Evolutionary conservation across 192 early-diverging fungal species (phyloP).

Genomic region (Mortierella hygrophila): DNA sequence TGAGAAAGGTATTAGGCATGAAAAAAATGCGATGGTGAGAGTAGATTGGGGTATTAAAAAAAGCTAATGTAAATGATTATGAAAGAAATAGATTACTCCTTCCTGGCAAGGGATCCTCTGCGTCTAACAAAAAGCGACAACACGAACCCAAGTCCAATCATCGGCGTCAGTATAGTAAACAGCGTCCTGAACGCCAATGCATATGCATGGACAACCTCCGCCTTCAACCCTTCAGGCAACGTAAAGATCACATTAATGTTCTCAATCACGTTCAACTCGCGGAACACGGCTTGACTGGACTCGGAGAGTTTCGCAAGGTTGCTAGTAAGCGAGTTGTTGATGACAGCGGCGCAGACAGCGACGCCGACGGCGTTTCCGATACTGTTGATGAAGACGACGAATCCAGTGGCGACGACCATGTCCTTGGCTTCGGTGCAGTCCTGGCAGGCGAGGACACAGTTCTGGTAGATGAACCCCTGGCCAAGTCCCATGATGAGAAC

Average conservation of each 20-base stretch:
- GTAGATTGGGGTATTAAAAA: too few species aligned
- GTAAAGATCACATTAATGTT: slow-evolving; percentile 46
- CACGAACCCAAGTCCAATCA: slow-evolving; percentile 59
- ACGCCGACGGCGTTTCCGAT: slow-evolving; percentile 49
- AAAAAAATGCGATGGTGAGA: too few species aligned
- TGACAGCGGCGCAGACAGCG: slow-evolving; percentile 46
- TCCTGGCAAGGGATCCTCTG: neutral
- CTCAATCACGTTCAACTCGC: slow-evolving; percentile 15
- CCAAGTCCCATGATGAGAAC: slow-evolving; percentile 81
- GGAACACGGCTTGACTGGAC: slow-evolving; percentile 3
- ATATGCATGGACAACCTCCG: slow-evolving; percentile 57
- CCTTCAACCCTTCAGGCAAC: slow-evolving; percentile 24
- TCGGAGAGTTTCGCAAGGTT: slow-evolving; percentile 21
- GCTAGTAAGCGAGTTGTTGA: slow-evolving; percentile 53
- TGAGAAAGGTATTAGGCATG: too few species aligned
- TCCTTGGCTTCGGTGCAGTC: slow-evolving; percentile 67
- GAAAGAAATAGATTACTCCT: neutral
- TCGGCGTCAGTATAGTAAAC: slow-evolving; percentile 63
- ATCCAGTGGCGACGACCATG: slow-evolving; percentile 74
- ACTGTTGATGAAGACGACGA: slow-evolving; percentile 71
- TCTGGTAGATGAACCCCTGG: slow-evolving; percentile 80
- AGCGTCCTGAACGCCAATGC: slow-evolving; percentile 61
- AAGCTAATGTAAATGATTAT: too few species aligned
- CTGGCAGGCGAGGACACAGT: slow-evolving; percentile 75
- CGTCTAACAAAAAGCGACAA: slow-evolving; percentile 22